A percentile compares a stretch with the other conserved stretches of the same genome.
Conservation (phyloP, 2,329 filamentous ascomycete species). For the Atkinsonella texensis region DNA sequence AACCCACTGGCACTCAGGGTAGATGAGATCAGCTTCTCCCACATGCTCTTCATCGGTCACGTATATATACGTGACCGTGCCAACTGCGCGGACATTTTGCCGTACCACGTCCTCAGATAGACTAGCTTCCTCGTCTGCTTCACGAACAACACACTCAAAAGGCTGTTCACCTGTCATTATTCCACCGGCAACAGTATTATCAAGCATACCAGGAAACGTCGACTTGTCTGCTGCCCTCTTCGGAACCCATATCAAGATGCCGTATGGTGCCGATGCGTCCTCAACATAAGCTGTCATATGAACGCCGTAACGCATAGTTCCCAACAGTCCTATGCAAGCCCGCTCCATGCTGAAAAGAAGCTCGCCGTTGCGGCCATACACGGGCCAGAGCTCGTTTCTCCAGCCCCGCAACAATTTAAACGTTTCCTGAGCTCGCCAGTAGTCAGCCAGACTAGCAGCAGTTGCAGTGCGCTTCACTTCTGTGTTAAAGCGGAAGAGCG, state of each 20-base stretch:
- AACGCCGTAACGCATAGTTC: conserved; percentile 65
- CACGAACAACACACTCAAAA: conserved; percentile 71
- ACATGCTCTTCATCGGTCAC: conserved; percentile 64
- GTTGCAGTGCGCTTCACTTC: conserved; percentile 27
- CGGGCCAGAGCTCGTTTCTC: conserved; percentile 69
- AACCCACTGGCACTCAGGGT: conserved; percentile 84
- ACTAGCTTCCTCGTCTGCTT: conserved; percentile 81
- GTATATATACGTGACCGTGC: conserved; percentile 75
- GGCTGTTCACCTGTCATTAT: conserved; percentile 71
- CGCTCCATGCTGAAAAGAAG: conserved; percentile 67
- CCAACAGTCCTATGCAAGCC: conserved; percentile 61
- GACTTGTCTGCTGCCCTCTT: conserved; percentile 64
- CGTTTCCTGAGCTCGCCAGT: conserved; percentile 56
- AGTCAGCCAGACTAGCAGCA: conserved; percentile 17
- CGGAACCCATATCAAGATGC: conserved; percentile 75
- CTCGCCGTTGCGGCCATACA: conserved; percentile 53
- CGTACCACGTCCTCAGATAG: conserved; percentile 60
- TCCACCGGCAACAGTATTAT: conserved; percentile 79
- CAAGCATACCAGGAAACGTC: conserved; percentile 84
- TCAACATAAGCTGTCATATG: conserved; percentile 67
- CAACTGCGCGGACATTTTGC: conserved; percentile 42
- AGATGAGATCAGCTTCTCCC: conserved; percentile 69
- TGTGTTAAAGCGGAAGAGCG: conserved; percentile 45
- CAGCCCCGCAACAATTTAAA: conserved; percentile 70
- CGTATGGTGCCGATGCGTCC: conserved; percentile 27